Evolutionary conservation across 164 flowering plant species (phyloP).

Genomic region (Kingdonia uniflora): DNA sequence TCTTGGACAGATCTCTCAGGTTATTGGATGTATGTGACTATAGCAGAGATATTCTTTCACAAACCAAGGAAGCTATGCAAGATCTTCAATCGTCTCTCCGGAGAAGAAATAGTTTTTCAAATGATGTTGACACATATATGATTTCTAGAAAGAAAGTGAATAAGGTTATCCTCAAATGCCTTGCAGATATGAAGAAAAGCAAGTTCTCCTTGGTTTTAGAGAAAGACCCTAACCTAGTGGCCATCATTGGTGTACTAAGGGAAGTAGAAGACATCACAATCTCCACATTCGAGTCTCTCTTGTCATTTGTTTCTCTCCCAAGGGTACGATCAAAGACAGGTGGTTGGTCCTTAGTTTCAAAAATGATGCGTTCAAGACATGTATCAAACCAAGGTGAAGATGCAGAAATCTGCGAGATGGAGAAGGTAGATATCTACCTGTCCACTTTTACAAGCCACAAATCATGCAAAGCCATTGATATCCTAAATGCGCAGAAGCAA

Average conservation of each 20-base stretch:
- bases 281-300: conserved; percentile 4
- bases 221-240: conserved; percentile 1
- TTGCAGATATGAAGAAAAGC: neutral
- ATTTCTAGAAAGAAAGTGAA: conserved; percentile 4
- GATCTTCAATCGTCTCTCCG: conserved; percentile 3
- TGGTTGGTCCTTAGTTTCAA: conserved; percentile 18
- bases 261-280: conserved; percentile 8
- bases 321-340: neutral
- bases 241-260: conserved; percentile 2
- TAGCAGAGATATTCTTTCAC: conserved; percentile 5
- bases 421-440: conserved; percentile 17
- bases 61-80: conserved; percentile 2
- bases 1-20: conserved; percentile 10
- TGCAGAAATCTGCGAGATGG: conserved; percentile 10
- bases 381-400: conserved; percentile 5
- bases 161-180: conserved; percentile 5
- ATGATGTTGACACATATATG: neutral
- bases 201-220: neutral
- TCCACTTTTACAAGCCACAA: conserved; percentile 2
- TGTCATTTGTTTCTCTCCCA: neutral
- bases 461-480: neutral
- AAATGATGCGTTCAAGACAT: conserved; percentile 12
- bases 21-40: conserved; percentile 6
- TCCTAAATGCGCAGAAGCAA: conserved; percentile 6
- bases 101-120: neutral